Conservation (phyloP, 192 early-diverging fungal species). For the Backusella morwellensis region DNA sequence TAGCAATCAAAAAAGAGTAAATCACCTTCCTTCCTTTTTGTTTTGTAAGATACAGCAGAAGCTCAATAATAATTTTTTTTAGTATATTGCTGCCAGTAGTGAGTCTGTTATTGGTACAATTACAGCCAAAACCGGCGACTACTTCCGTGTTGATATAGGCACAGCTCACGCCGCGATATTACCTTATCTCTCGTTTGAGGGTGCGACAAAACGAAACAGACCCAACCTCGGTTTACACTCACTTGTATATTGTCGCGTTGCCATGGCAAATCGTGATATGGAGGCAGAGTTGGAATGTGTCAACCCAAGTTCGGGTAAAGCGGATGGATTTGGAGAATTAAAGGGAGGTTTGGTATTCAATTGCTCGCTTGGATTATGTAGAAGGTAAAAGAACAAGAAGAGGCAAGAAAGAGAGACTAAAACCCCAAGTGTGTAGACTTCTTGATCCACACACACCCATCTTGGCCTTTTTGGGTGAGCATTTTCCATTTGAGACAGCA, state of each 20-base stretch:
- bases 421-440: conserved; percentile 43
- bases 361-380: conserved; percentile 75
- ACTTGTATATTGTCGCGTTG: conserved; percentile 81
- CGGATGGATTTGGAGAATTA: conserved; percentile 91
- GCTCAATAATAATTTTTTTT: background rate
- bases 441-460: conserved; percentile 70
- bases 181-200: conserved; percentile 86
- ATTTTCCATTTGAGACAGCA: conserved; percentile 83
- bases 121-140: conserved; percentile 61
- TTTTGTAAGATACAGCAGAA: background rate
- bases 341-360: conserved; percentile 76
- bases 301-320: conserved; percentile 74
- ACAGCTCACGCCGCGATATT: conserved; percentile 81
- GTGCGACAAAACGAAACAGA: conserved; percentile 86
- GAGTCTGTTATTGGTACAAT: conserved; percentile 91
- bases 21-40: conserved; percentile 4
- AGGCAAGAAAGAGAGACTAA: background rate
- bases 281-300: conserved; percentile 95
- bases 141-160: conserved; percentile 94
- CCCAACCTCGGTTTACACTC: conserved; percentile 79
- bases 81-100: conserved; percentile 85
- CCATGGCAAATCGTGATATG: conserved; percentile 93
- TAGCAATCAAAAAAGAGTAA: conserved; percentile 73
- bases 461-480: conserved; percentile 63
- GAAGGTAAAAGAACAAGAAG: conserved; percentile 48